Percentiles rank a stretch among this genome's conserved stretches.
Evolutionary conservation across 2,329 filamentous ascomycete species (phyloP).

Genomic region (Talaromyces sp.): DNA sequence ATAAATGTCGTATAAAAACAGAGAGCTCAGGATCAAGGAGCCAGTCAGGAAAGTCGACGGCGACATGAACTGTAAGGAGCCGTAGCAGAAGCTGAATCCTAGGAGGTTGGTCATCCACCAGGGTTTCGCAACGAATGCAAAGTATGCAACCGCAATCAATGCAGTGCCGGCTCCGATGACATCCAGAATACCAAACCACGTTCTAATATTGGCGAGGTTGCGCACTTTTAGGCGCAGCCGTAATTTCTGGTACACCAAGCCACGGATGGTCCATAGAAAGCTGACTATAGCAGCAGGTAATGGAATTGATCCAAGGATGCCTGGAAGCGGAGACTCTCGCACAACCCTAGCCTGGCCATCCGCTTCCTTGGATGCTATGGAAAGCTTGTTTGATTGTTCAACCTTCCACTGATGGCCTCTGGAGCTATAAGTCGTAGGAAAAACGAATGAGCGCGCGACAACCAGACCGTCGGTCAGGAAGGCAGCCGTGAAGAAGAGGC

Average conservation of each 20-base stretch:
- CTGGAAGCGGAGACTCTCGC: conserved; percentile 47
- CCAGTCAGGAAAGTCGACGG: conserved; percentile 83
- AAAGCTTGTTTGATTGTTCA: conserved; percentile 28
- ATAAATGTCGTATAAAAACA: conserved; percentile 94
- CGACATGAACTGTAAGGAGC: conserved; percentile 74
- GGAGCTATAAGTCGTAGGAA: conserved; percentile 64
- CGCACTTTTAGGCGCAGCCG: conserved; percentile 50
- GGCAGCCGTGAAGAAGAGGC: conserved; percentile 68
- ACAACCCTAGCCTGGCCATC: conserved; percentile 12
- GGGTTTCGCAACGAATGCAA: conserved; percentile 55
- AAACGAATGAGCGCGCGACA: conserved; percentile 61
- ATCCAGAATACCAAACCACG: conserved; percentile 40
- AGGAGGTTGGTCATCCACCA: conserved; percentile 80
- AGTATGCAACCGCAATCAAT: conserved; percentile 56
- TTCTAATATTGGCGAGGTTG: conserved; percentile 42
- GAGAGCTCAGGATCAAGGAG: conserved; percentile 65
- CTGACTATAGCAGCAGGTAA: conserved; percentile 32
- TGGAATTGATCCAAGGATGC: conserved; percentile 43
- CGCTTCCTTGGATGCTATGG: conserved; percentile 13
- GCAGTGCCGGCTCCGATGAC: conserved; percentile 53
- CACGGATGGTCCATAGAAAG: conserved; percentile 47
- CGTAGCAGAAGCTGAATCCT: conserved; percentile 82
- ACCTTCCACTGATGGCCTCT: conserved; percentile 46
- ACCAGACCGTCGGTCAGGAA: conserved; percentile 68
- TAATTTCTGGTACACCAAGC: conserved; percentile 46